Evolutionary conservation across 768 basidiomycete genomes (phyloP), one percentile per base, ranked within the genome.

Genomic region (Russula dissimulans): DNA sequence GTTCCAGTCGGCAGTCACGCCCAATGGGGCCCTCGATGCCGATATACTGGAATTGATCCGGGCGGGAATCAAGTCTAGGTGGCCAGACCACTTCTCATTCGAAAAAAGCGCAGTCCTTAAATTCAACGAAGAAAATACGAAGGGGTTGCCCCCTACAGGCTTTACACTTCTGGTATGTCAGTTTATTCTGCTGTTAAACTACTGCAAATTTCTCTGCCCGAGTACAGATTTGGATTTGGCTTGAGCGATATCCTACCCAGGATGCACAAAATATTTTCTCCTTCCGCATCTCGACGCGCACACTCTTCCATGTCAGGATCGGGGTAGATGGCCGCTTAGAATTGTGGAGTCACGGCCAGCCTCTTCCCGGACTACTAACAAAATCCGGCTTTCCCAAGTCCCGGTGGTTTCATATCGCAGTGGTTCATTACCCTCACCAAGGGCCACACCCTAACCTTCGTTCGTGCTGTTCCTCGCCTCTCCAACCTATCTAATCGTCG

Each of bases 81-180:
- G 90, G 91, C 82, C 87, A 0, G 81, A 84, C 57, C 90, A 92
- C 68, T 80, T 93, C 61, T 87, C 83, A 3, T 73, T 91, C 66
- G 83, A 84, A 68, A 78, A 78, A 2, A 69, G 74, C 5, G 80
- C 86, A 3, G 72, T 79, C 9, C 64, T 90, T 6, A 73, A 76
- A 4, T 69, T 85, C 36, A 71, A 72, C 1, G 79, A 83, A 47
- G 73, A 76, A n/a, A 73, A 71, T n/a, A 68, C 71, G 39, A 79
- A 78, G 60, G 80, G 81, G 0, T 70, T 90, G 46, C 84, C 87
- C 0, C 65, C 74, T 1, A 71, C 78, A 12, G 91, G 89, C 0
- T 82, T 90, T 67, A 87, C 88, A 2, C 85, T 86, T 69, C 82
- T 89, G 83, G 89, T 85, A 60, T 36, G 32, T 58, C 38, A 9